Base-by-base conservation (phyloP, 2,329 filamentous ascomycete species). In the Fusarium sp. region DNA sequence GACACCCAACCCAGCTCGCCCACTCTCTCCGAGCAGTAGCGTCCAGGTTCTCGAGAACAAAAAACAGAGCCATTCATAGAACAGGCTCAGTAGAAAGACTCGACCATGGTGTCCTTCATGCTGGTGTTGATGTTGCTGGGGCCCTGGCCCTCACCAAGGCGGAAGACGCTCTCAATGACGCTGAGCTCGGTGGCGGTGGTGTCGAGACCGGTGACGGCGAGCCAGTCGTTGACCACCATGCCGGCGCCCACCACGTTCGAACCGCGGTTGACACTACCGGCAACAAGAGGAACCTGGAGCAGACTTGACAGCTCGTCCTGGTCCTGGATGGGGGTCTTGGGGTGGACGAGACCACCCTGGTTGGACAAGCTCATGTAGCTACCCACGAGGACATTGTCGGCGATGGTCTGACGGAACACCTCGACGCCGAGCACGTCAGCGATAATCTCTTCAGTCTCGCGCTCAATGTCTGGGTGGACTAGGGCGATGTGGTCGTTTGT, bases 391-490 rank as follows among this genome's bases (percentile, higher is more conserved):
- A 99, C 97, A 82, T 98, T 98, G 85, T 98, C 95, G 79, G 96
- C 95, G 70, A 99, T 93, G 56, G 97, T 98, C 88, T 99, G 97
- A 73, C 94, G 88, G 86, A 97, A 97, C 13, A 97, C 94, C 84
- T 97, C 94, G 67, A 97, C 94, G 73, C 94, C 94, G 22, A 97
- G 87, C 69, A 97, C 94, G 82, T 99, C 97, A 79, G 97, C 95
- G 81, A 99, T 95, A 78, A 99, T 98, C 87, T 99, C 97, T 86
- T 99, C 97, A 18, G 95, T 98, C 88, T 99, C 97, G 72, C 96
- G 93, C 88, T 98, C 97, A 70, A 99, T 88, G 81, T 99, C 97
- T 13, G 97, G 97, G 83, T 99, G 97, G 71, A 98, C 92, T 52
- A 99, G 92, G 62, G 97, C 97, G 77, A 98, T 97, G 85, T 98